These are phyloP conservation scores for Strobilomyces confusus DNA, from an alignment of 768 basidiomycete species.

Conservation along the genomic window DNA sequence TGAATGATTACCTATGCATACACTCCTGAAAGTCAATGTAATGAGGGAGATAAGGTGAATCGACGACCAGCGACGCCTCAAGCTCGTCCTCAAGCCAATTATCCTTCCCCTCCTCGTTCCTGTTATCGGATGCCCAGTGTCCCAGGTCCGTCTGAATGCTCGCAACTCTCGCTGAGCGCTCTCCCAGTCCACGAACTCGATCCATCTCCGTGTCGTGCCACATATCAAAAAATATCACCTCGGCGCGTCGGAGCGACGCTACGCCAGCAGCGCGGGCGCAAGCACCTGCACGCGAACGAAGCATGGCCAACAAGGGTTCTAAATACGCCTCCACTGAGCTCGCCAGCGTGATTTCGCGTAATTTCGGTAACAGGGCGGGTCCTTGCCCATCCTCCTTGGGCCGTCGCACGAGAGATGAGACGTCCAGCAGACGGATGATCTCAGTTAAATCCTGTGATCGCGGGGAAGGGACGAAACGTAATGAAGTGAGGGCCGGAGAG, in stretches of 20 bases:
- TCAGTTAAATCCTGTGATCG: constrained; percentile 14
- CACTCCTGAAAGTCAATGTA: constrained; percentile 6
- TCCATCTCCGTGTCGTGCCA: constrained; percentile 2
- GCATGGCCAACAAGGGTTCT: constrained; percentile 1
- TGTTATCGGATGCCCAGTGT: not conserved
- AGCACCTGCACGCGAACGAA: constrained; percentile 9
- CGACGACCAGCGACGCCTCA: constrained; percentile 5
- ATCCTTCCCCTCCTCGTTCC: not conserved
- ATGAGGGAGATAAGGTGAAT: constrained; percentile 9
- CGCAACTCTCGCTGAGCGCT: not conserved
- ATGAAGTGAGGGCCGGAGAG: constrained; percentile 10
- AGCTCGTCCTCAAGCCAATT: not conserved
- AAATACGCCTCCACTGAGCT: constrained; percentile 12
- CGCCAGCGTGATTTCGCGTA: constrained; percentile 16
- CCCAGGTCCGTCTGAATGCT: not conserved
- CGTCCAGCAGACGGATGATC: constrained; percentile 6
- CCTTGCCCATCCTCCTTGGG: no score
- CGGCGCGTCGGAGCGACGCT: constrained; percentile 5
- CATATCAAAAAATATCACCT: constrained; percentile 13
- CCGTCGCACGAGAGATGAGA: not conserved
- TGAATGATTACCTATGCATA: not conserved
- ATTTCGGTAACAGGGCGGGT: not conserved
- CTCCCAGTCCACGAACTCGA: not conserved
- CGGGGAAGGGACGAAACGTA: constrained; percentile 20
- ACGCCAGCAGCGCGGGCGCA: constrained; percentile 1